Evolutionary conservation across 805 yeast genomes (phyloP).

Genomic region (Metschnikowia henanensis): DNA sequence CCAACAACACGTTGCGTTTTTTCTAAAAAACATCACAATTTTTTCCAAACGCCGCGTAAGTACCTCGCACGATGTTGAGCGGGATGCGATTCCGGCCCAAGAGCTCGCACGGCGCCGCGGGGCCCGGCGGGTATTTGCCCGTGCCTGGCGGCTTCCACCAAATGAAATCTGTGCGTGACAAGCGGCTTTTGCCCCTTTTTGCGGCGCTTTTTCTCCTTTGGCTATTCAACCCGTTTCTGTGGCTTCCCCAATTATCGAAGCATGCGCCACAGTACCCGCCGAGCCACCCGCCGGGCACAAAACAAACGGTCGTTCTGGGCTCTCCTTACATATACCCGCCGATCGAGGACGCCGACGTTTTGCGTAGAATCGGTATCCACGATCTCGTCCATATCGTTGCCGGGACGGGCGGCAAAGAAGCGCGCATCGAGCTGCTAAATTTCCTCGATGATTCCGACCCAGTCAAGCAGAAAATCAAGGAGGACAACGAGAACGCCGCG

Average conservation of each 20-base stretch:
- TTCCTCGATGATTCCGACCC: slow-evolving; percentile 44
- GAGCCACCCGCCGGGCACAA: slow-evolving; percentile 34
- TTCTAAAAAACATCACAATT: background rate
- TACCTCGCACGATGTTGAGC: slow-evolving; percentile 2
- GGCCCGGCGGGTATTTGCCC: slow-evolving; percentile 13
- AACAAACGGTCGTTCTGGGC: slow-evolving; percentile 41
- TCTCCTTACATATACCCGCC: slow-evolving; percentile 67
- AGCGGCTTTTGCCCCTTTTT: slow-evolving; percentile 5
- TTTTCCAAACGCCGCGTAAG: background rate
- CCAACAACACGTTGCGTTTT: background rate
- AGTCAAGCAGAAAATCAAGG: slow-evolving; percentile 34
- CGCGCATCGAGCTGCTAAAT: slow-evolving; percentile 36
- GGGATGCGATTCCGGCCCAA: slow-evolving; percentile 20
- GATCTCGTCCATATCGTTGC: slow-evolving; percentile 37
- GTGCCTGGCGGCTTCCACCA: slow-evolving; percentile 9
- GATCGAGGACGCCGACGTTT: slow-evolving; percentile 64
- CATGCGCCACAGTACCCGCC: slow-evolving; percentile 25
- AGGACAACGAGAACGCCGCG: slow-evolving; percentile 48
- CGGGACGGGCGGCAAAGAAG: background rate
- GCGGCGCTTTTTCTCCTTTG: slow-evolving; percentile 13
- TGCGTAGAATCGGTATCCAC: slow-evolving; percentile 55
- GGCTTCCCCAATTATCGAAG: background rate
- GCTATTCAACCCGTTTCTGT: slow-evolving; percentile 13
- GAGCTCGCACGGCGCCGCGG: slow-evolving; percentile 5
- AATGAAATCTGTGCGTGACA: slow-evolving; percentile 9